Evolutionary conservation across 768 basidiomycete genomes (phyloP).

Genomic region (Kwoniella europaea): DNA sequence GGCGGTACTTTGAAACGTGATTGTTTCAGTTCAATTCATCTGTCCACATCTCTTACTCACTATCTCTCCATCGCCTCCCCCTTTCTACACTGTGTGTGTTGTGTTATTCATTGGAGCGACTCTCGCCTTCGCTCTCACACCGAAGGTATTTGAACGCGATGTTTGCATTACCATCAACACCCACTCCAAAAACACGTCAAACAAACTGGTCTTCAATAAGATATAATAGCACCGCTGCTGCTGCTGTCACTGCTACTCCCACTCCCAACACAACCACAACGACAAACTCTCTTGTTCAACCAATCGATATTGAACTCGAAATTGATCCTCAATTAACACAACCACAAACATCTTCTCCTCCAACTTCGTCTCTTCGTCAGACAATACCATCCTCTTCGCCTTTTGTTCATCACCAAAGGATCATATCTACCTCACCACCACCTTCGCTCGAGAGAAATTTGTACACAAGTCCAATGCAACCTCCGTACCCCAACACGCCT

Average conservation of each 20-base stretch:
- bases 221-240: slow-evolving; percentile 25
- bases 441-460: slow-evolving; percentile 16
- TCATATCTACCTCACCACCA: slow-evolving; percentile 16
- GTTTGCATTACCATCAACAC: slow-evolving; percentile 24
- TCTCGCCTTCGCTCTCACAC: not conserved
- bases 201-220: slow-evolving; percentile 11
- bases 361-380: not conserved
- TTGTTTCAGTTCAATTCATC: slow-evolving; percentile 6
- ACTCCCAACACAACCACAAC: slow-evolving; percentile 19
- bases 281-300: slow-evolving; percentile 14
- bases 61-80: slow-evolving; percentile 20
- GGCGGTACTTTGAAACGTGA: slow-evolving; percentile 31
- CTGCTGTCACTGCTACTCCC: not conserved
- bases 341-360: slow-evolving; percentile 12
- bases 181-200: slow-evolving; percentile 12
- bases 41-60: slow-evolving; percentile 5
- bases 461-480: slow-evolving; percentile 25
- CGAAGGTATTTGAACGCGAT: slow-evolving; percentile 7
- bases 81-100: slow-evolving; percentile 18
- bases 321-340: slow-evolving; percentile 19
- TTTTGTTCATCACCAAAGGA: slow-evolving; percentile 15
- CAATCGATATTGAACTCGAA: slow-evolving; percentile 5
- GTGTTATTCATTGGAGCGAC: not conserved
- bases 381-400: slow-evolving; percentile 7
- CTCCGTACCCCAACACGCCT: slow-evolving; percentile 42